Percentiles rank a stretch among this genome's conserved stretches.
Evolutionary conservation across 805 yeast species (phyloP).

Genomic region (Tetrapisispora phaffii): DNA sequence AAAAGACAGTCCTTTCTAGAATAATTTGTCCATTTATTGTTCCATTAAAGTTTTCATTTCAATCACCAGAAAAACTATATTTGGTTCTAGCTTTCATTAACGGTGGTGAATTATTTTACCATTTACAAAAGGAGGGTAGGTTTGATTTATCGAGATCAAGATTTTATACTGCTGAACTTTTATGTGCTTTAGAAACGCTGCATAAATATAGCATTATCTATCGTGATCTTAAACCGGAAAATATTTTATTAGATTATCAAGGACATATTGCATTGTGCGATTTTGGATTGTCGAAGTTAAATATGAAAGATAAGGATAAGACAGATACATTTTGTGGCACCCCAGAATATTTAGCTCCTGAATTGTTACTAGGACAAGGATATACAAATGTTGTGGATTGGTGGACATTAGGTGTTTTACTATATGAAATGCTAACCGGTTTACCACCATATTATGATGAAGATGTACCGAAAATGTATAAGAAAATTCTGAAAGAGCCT

Average conservation of each 20-base stretch:
- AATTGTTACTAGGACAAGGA: conserved; percentile 80
- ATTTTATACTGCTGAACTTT: conserved; percentile 87
- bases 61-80: conserved; percentile 90
- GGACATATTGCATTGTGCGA: conserved; percentile 98
- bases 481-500: conserved; percentile 84
- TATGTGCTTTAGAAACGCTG: conserved; percentile 84
- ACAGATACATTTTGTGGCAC: conserved; percentile 95
- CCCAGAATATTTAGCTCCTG: conserved; percentile 96
- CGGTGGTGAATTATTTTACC: conserved; percentile 95
- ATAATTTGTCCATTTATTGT: conserved; percentile 93
- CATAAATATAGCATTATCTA: conserved; percentile 89
- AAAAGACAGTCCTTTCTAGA: conserved; percentile 86
- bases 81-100: conserved; percentile 86
- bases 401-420: conserved; percentile 94
- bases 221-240: conserved; percentile 93
- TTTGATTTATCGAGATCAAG: conserved; percentile 84
- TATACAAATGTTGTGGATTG: conserved; percentile 94
- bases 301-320: conserved; percentile 84
- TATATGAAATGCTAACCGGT: conserved; percentile 94
- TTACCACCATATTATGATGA: conserved; percentile 96
- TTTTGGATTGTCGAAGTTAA: conserved; percentile 90
- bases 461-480: conserved; percentile 85
- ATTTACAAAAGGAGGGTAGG: conserved; percentile 81
- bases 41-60: conserved; percentile 91
- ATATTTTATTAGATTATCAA: conserved; percentile 85